Conservation (phyloP, 148 eudicot genomes). For the Rheum nobile region DNA sequence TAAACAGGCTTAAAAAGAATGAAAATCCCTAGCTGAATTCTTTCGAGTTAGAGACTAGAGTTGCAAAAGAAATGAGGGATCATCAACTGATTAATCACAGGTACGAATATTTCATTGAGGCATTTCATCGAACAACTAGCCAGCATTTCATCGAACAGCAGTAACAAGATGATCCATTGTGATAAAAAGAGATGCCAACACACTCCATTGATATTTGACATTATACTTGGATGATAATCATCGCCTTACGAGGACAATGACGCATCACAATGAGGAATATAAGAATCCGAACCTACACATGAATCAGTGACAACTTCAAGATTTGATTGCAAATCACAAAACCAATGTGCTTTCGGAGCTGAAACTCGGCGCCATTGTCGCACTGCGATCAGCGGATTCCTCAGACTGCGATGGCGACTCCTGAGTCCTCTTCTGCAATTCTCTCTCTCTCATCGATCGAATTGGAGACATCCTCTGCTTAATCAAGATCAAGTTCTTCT, state of each 20-base stretch:
- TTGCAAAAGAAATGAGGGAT: no score
- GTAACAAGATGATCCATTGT: background rate
- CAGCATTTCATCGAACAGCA: background rate
- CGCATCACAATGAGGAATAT: background rate
- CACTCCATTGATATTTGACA: background rate
- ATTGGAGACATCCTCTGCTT: constrained; percentile 42
- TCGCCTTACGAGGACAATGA: background rate
- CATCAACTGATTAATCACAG: background rate
- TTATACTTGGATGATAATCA: background rate
- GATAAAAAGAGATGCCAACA: background rate
- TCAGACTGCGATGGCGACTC: background rate
- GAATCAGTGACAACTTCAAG: background rate
- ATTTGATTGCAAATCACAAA: background rate
- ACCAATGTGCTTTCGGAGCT: background rate
- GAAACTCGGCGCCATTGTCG: background rate
- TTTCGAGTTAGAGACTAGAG: no score
- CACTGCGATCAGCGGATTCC: background rate
- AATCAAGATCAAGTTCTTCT: background rate
- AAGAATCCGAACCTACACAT: background rate
- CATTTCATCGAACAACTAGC: background rate
- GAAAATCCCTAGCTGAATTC: no score
- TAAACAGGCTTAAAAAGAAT: no score
- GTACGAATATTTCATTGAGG: background rate
- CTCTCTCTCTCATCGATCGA: constrained; percentile 50
- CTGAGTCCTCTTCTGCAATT: constrained; percentile 25